Evolutionary conservation across 2,329 filamentous ascomycete species (phyloP).

Genomic region (Hymenoscyphus fraxineus): DNA sequence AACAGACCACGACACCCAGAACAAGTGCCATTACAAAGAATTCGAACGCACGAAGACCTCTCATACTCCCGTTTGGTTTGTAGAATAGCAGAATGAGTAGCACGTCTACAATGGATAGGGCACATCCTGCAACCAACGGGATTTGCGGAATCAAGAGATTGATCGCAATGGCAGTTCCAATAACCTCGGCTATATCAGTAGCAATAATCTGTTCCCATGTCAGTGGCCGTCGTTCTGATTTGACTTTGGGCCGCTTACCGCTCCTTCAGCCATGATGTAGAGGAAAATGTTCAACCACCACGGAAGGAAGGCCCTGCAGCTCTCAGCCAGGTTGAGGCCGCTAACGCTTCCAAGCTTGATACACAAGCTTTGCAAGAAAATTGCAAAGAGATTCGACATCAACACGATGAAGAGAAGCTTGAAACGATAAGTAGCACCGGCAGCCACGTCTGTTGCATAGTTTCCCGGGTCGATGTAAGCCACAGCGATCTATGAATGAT

Average conservation of each 20-base stretch:
- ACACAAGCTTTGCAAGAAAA: slow-evolving; percentile 54
- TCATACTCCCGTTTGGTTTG: slow-evolving; percentile 53
- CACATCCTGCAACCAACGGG: slow-evolving; percentile 64
- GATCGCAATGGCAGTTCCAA: slow-evolving; percentile 66
- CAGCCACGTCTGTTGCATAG: slow-evolving; percentile 55
- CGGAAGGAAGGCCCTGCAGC: slow-evolving; percentile 46
- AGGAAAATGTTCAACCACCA: slow-evolving; percentile 51
- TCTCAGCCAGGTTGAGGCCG: slow-evolving; percentile 51
- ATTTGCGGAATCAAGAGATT: slow-evolving; percentile 62
- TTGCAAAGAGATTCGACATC: slow-evolving; percentile 55
- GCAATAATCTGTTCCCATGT: slow-evolving; percentile 44
- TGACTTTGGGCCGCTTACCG: slow-evolving; percentile 29
- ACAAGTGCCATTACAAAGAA: slow-evolving; percentile 60
- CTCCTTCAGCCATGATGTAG: slow-evolving; percentile 52
- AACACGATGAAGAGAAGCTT: slow-evolving; percentile 53
- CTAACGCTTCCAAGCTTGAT: slow-evolving; percentile 54
- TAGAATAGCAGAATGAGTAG: slow-evolving; percentile 67
- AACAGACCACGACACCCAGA: slow-evolving; percentile 65
- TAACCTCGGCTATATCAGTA: slow-evolving; percentile 57
- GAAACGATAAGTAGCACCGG: slow-evolving; percentile 51
- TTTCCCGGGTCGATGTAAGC: slow-evolving; percentile 46
- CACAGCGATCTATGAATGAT: slow-evolving; percentile 31
- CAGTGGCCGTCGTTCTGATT: background rate
- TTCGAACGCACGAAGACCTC: slow-evolving; percentile 59
- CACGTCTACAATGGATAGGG: slow-evolving; percentile 65